Conservation (phyloP, 2,329 filamentous ascomycete genomes). For the Coniochaeta hoffmannii region DNA sequence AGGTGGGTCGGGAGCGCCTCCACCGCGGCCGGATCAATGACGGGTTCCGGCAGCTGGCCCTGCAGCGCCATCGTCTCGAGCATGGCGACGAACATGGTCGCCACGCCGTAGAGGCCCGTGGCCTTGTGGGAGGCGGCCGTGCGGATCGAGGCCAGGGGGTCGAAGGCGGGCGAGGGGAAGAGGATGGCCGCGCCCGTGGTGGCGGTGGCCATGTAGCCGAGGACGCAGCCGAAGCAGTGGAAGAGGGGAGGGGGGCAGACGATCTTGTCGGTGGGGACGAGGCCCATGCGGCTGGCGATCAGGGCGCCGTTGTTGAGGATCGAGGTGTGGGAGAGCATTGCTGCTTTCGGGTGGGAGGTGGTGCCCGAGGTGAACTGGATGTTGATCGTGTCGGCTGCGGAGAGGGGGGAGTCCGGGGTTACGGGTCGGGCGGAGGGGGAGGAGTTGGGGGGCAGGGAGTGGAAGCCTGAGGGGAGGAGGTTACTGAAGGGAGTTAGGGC, state of each 20-base stretch:
- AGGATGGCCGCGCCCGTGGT: constrained; percentile 73
- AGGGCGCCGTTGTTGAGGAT: constrained; percentile 88
- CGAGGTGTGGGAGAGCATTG: constrained; percentile 75
- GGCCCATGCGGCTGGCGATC: constrained; percentile 78
- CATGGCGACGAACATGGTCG: constrained; percentile 90
- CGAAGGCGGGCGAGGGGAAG: constrained; percentile 81
- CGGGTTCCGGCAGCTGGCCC: constrained; percentile 19
- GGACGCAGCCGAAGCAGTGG: constrained; percentile 82
- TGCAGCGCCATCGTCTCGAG: constrained; percentile 62
- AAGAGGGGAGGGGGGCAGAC: constrained; percentile 84
- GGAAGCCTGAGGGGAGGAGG: constrained; percentile 25
- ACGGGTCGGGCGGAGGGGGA: constrained; percentile 24
- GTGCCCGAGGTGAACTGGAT: constrained; percentile 98
- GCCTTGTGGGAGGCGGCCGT: constrained; percentile 46
- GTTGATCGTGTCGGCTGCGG: constrained; percentile 69
- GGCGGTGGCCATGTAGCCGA: constrained; percentile 94
- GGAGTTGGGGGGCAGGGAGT: background rate
- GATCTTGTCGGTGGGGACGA: constrained; percentile 66
- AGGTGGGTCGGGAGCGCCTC: constrained; percentile 34
- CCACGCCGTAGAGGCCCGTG: constrained; percentile 74
- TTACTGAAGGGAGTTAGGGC: constrained; percentile 37
- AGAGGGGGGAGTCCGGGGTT: constrained; percentile 36
- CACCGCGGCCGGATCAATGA: constrained; percentile 9
- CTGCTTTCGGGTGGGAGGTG: constrained; percentile 83
- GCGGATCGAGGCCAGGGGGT: constrained; percentile 62